Evolutionary conservation across 768 basidiomycete genomes (phyloP).

Genomic region (Tremella mesenterica): DNA sequence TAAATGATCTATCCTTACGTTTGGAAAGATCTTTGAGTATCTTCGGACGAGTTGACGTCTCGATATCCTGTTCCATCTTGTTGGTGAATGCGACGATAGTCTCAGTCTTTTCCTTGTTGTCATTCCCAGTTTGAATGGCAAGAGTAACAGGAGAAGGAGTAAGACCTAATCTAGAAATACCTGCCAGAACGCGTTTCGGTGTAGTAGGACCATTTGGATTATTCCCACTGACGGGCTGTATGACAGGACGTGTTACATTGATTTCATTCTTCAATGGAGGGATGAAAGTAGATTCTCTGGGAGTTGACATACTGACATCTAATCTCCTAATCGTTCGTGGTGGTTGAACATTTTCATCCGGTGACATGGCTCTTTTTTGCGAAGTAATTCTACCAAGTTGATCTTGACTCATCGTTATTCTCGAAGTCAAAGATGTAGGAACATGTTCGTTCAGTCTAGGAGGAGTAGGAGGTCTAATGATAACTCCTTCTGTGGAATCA

Average conservation of each 20-base stretch:
- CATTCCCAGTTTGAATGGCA: too few species aligned
- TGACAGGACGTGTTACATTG: too few species aligned
- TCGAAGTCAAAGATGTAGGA: not conserved
- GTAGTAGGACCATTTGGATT: not conserved
- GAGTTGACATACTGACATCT: too few species aligned
- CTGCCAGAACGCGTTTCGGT: slow-evolving; percentile 1
- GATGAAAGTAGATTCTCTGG: too few species aligned
- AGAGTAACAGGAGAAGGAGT: not conserved
- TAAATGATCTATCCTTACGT: too few species aligned
- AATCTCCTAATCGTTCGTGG: not conserved
- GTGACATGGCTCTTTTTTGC: not conserved
- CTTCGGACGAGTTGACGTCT: too few species aligned
- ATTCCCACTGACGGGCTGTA: not conserved
- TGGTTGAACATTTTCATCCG: not conserved
- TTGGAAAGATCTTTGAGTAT: too few species aligned
- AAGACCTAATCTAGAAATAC: not conserved
- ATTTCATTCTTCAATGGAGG: too few species aligned
- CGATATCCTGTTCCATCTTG: not conserved
- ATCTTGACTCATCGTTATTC: not conserved
- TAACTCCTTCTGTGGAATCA: not conserved
- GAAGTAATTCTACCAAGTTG: not conserved
- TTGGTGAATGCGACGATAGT: too few species aligned
- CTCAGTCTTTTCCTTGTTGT: too few species aligned
- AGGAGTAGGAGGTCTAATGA: not conserved
- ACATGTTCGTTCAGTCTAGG: not conserved